A percentile compares a stretch with the other conserved stretches of the same genome.
phyloP scores from a whole-genome alignment of 805 yeast species.

The Starmerella bombi region DNA sequence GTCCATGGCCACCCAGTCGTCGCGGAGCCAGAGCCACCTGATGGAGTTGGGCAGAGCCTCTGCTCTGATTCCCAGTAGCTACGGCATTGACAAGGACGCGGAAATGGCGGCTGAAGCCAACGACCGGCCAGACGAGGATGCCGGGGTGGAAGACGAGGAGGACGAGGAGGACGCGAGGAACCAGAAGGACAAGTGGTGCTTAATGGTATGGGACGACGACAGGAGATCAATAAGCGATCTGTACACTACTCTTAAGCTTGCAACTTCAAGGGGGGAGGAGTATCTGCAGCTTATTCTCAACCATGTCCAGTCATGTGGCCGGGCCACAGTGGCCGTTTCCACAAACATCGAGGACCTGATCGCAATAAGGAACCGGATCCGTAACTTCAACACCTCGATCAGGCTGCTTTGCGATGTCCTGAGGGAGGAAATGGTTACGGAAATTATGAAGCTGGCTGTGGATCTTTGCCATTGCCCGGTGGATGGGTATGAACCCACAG shows the following conservation, averaged over 20 bases:
- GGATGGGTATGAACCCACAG: conserved; percentile 34
- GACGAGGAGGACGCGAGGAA: not conserved
- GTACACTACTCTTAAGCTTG: conserved; percentile 45
- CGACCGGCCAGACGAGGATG: too few relatives aligned
- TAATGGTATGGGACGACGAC: conserved; percentile 68
- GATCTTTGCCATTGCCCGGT: conserved; percentile 39
- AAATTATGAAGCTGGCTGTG: conserved; percentile 51
- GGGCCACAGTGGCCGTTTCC: conserved; percentile 55
- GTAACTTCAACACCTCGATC: conserved; percentile 45
- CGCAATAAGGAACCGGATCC: conserved; percentile 42
- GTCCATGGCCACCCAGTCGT: conserved; percentile 19
- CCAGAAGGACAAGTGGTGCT: conserved; percentile 31
- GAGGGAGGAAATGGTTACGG: conserved; percentile 70
- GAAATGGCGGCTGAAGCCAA: conserved; percentile 25
- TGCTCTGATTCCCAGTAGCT: conserved; percentile 32
- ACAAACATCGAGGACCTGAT: conserved; percentile 37
- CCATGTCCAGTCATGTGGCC: conserved; percentile 48
- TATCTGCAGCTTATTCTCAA: conserved; percentile 64
- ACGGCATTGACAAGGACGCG: conserved; percentile 34
- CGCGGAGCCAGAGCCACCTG: conserved; percentile 14
- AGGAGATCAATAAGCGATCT: conserved; percentile 65
- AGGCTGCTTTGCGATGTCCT: conserved; percentile 55
- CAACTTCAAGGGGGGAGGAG: conserved; percentile 49
- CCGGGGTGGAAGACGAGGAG: not conserved
- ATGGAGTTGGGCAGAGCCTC: conserved; percentile 26